A percentile compares a stretch with the other conserved stretches of the same genome.
Evolutionary conservation across 73 alveolate genomes (phyloP).

Genomic region (Paramecium tetraurelia): DNA sequence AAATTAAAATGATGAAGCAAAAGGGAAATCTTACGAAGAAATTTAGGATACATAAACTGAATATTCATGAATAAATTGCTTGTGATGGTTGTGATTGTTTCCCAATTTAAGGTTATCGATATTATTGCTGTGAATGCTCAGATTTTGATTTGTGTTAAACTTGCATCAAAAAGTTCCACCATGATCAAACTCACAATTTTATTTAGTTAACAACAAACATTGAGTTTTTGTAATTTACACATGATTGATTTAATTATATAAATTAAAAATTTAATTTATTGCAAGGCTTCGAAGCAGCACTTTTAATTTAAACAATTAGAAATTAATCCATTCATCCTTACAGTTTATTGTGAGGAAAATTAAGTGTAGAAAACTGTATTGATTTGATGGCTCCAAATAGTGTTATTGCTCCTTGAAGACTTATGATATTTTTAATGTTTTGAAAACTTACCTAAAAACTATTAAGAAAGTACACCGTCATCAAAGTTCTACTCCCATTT

Average conservation of each 20-base stretch:
- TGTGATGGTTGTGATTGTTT: background rate
- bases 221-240: background rate
- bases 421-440: too few relatives aligned
- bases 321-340: slow-evolving; percentile 16
- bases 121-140: background rate
- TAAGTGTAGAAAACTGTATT: background rate
- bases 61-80: background rate
- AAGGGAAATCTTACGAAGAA: background rate
- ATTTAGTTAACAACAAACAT: background rate
- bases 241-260: background rate
- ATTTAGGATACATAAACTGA: background rate
- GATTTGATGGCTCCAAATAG: slow-evolving; percentile 47
- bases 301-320: background rate
- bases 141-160: background rate
- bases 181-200: background rate
- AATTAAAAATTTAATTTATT: background rate
- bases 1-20: background rate
- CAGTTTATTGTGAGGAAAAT: slow-evolving; percentile 42
- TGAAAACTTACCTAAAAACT: too few relatives aligned
- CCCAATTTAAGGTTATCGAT: background rate
- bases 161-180: background rate
- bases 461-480: background rate
- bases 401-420: slow-evolving; percentile 46
- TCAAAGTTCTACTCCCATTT: slow-evolving; percentile 26
- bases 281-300: background rate